phyloP scores from a whole-genome alignment of 495 filamentous ascomycete species.

The Penicillium crystallinum region DNA sequence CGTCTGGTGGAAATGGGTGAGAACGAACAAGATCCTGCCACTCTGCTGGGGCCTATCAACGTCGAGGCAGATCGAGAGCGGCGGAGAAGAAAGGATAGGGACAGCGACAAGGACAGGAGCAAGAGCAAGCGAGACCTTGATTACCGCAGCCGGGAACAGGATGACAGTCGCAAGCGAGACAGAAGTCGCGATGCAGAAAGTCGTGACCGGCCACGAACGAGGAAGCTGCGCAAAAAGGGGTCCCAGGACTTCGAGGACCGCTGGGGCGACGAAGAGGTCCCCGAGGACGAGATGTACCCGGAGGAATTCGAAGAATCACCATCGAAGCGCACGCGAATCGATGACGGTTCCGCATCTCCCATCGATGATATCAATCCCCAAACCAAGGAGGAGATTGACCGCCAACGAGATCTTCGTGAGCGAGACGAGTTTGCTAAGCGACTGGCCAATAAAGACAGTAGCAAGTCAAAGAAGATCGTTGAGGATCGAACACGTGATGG shows the following conservation, averaged over 20 bases:
- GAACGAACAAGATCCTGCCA: constrained; percentile 39
- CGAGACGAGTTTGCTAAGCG: constrained; percentile 71
- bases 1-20: constrained; percentile 80
- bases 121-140: constrained; percentile 13
- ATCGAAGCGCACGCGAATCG: constrained; percentile 53
- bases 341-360: constrained; percentile 47
- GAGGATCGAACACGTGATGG: constrained; percentile 60
- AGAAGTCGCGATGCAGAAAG: constrained; percentile 39
- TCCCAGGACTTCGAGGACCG: constrained; percentile 62
- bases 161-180: constrained; percentile 39
- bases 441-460: constrained; percentile 62
- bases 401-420: constrained; percentile 61
- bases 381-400: constrained; percentile 51
- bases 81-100: constrained; percentile 44
- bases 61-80: constrained; percentile 45
- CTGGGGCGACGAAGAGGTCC: constrained; percentile 72
- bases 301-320: constrained; percentile 50
- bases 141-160: constrained; percentile 25
- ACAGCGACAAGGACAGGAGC: constrained; percentile 31
- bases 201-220: constrained; percentile 45
- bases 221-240: constrained; percentile 50
- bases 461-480: constrained; percentile 67
- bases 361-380: constrained; percentile 53
- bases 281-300: constrained; percentile 35
- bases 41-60: constrained; percentile 44